Percentiles rank a stretch among this genome's conserved stretches.
phyloP scores from a whole-genome alignment of 2,329 filamentous ascomycete genomes.

The Colletotrichum viniferum region DNA sequence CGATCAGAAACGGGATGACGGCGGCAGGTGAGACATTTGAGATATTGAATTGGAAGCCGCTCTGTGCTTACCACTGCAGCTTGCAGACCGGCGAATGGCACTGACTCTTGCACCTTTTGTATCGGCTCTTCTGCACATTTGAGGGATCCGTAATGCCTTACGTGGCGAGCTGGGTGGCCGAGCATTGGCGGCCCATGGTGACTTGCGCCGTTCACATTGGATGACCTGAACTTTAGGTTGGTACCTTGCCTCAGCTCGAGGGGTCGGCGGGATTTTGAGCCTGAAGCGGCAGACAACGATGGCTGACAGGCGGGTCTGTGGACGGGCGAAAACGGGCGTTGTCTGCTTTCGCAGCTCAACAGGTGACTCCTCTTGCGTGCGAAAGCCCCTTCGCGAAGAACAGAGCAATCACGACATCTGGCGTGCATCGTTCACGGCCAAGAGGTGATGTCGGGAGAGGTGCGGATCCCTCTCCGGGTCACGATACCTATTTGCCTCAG shows the following conservation, averaged over 20 bases:
- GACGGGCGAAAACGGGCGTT: background rate
- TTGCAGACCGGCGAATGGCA: background rate
- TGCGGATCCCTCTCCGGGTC: constrained; percentile 8
- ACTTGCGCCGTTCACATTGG: background rate
- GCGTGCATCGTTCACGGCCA: background rate
- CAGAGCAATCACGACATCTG: background rate
- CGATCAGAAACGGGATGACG: background rate
- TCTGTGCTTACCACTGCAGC: background rate
- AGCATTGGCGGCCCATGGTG: background rate
- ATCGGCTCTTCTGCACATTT: background rate
- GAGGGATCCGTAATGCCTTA: background rate
- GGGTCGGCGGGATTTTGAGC: background rate
- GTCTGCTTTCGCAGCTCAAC: background rate
- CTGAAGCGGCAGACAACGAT: background rate
- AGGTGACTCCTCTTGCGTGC: background rate
- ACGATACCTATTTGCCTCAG: background rate
- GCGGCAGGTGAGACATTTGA: background rate
- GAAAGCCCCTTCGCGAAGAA: background rate
- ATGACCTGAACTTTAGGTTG: constrained; percentile 15
- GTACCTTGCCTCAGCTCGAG: constrained; percentile 6
- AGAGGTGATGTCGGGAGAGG: constrained; percentile 13
- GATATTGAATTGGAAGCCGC: background rate
- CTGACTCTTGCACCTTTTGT: background rate
- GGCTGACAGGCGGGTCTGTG: background rate
- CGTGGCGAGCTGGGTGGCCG: background rate